Evolutionary conservation across 495 filamentous ascomycete genomes (phyloP).

Genomic region (Penicillium diatomitis): DNA sequence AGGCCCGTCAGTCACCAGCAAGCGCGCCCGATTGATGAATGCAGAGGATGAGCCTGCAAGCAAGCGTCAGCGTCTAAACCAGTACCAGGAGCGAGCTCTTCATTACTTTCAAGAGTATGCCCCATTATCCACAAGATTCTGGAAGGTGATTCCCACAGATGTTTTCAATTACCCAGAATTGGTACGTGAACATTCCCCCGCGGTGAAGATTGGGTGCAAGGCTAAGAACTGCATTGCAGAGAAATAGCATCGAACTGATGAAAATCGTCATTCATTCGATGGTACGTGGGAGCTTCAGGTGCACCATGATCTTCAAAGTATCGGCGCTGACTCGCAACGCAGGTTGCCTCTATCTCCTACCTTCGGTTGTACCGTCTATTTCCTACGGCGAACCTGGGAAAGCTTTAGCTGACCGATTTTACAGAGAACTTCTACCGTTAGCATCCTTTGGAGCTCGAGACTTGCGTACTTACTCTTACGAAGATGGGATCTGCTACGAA

Average conservation of each 20-base stretch:
- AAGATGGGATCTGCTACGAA: conserved; percentile 15
- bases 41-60: no score
- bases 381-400: background rate
- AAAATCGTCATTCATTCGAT: conserved; percentile 39
- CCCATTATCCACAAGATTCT: no score
- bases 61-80: no score
- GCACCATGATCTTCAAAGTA: background rate
- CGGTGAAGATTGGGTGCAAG: no score
- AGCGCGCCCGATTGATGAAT: no score
- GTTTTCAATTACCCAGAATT: no score
- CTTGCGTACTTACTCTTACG: conserved; percentile 13
- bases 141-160: no score
- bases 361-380: conserved; percentile 14
- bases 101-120: no score
- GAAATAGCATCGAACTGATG: conserved; percentile 41
- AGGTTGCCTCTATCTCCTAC: conserved; percentile 26
- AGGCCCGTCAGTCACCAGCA: no score
- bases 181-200: no score
- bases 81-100: no score
- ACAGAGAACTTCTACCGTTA: conserved; percentile 26
- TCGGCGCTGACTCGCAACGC: background rate
- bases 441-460: conserved; percentile 22
- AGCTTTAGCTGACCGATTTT: background rate
- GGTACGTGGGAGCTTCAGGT: conserved; percentile 11
- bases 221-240: conserved; percentile 8